Base-by-base conservation (phyloP, 2,329 filamentous ascomycete species). In the Chaetomium sp. region DNA sequence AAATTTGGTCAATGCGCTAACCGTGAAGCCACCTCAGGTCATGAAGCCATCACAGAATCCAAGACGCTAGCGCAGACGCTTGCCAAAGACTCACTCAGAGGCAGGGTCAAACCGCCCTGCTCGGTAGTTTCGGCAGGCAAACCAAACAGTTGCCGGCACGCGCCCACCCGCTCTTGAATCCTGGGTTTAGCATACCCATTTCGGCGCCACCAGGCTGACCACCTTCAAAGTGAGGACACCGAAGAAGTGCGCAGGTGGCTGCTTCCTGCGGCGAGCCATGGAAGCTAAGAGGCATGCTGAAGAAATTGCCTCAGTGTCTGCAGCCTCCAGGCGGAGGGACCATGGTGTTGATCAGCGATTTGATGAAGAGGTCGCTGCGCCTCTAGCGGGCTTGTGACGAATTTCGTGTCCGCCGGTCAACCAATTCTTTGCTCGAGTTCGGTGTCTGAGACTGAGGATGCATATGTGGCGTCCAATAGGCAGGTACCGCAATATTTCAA, bases 1-100 rank as follows among this genome's bases (percentile, higher is more conserved):
- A 59, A 29, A 64, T 66, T 60, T 64, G 56, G 64, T 64, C 66
- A 68, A 63, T 64, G 64, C 66, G 58, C 54, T 57, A 21, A 27
- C 60, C 57, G 61, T 27, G 50, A n/a, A 16, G 3, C 13, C 25
- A 27, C 16, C 16, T 42, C 25, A 35, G 38, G 21, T 23, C 21
- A 56, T 12, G 27, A 42, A 42, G 38, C 38, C 5, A 42, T 42
- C 38, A n/a, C 16, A 35, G 19, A 42, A 42, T 42, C 16, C 38
- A 42, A n/a, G 7, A 42, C 19, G 19, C 38, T 42, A 42, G 38
- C 10, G 10, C 31, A 9, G 7, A 33, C 27, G 31, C 8, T 33
- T 12, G 31, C 9, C 10, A 33, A 8, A 6, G 19, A 42, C 13
- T 16, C 38, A 47, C 23, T 45, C 16, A 13, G 42, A 7, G n/a